phyloP scores from a whole-genome alignment of 345 rosid genomes.

The Pistacia integerrima region DNA sequence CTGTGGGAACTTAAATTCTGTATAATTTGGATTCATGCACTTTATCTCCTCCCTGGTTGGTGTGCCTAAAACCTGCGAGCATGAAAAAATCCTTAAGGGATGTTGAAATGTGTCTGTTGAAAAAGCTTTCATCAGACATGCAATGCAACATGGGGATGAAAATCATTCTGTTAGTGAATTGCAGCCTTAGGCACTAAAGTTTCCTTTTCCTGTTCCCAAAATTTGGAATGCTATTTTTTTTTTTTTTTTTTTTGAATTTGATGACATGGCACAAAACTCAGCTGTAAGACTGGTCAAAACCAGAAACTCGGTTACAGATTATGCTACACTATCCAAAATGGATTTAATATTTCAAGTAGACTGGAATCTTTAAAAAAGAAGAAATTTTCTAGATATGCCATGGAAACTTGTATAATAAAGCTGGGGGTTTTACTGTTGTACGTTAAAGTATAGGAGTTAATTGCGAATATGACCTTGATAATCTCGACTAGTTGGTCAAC shows the following conservation, averaged over 20 bases:
- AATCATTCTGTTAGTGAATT: neutral
- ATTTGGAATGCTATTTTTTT: neutral
- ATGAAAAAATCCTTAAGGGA: constrained; percentile 13
- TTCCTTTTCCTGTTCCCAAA: constrained; percentile 7
- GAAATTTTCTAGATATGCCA: neutral
- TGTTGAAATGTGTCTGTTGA: constrained; percentile 13
- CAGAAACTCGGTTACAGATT: neutral
- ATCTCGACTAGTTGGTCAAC: constrained; percentile 97
- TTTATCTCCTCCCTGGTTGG: constrained; percentile 98
- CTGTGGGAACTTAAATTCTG: constrained; percentile 91
- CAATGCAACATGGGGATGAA: neutral
- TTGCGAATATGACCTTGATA: constrained; percentile 67
- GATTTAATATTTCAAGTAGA: constrained; percentile 1
- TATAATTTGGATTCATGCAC: constrained; percentile 98
- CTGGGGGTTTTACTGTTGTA: neutral
- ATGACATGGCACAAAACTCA: constrained; percentile 9
- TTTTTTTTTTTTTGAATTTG: neutral
- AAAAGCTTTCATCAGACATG: neutral
- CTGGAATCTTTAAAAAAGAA: neutral
- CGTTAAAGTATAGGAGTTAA: neutral
- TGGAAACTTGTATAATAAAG: neutral
- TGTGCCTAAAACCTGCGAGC: constrained; percentile 79
- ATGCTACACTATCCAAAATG: neutral
- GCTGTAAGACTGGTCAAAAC: neutral
- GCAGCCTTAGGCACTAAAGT: neutral